Conservation (phyloP, 1,139 yeast species). For the Taiozyma sp. region DNA sequence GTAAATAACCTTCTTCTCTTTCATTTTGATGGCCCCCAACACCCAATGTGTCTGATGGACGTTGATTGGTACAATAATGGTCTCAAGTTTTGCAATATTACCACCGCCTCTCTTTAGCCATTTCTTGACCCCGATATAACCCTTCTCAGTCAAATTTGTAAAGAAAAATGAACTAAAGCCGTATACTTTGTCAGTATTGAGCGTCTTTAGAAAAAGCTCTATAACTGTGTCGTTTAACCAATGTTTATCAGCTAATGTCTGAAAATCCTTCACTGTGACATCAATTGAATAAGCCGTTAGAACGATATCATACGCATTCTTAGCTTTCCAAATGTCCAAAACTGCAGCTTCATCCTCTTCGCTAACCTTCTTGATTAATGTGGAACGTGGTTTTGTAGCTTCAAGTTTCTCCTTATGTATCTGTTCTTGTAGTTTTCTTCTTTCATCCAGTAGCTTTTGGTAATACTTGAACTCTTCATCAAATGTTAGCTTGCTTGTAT, state of each 20-base stretch:
- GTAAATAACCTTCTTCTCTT: constrained; percentile 52
- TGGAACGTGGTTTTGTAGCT: constrained; percentile 17
- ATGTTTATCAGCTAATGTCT: constrained; percentile 59
- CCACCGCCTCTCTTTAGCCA: constrained; percentile 88
- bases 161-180: constrained; percentile 88
- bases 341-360: constrained; percentile 31
- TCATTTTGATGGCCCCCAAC: constrained; percentile 69
- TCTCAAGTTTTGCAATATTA: constrained; percentile 55
- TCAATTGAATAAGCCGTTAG: constrained; percentile 49
- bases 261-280: constrained; percentile 58
- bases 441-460: constrained; percentile 36
- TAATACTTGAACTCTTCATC: constrained; percentile 35
- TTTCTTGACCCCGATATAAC: constrained; percentile 75
- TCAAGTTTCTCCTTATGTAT: constrained; percentile 30
- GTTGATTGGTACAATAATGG: constrained; percentile 79
- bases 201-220: constrained; percentile 68
- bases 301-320: constrained; percentile 29
- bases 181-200: constrained; percentile 42
- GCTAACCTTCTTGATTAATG: constrained; percentile 26
- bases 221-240: constrained; percentile 94
- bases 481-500: constrained; percentile 23
- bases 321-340: constrained; percentile 32
- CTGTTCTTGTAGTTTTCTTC: constrained; percentile 33
- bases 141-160: constrained; percentile 61
- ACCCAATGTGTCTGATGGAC: constrained; percentile 90